Evolutionary conservation across 2,329 filamentous ascomycete genomes (phyloP).

Genomic region (Diaporthe aspalathi): DNA sequence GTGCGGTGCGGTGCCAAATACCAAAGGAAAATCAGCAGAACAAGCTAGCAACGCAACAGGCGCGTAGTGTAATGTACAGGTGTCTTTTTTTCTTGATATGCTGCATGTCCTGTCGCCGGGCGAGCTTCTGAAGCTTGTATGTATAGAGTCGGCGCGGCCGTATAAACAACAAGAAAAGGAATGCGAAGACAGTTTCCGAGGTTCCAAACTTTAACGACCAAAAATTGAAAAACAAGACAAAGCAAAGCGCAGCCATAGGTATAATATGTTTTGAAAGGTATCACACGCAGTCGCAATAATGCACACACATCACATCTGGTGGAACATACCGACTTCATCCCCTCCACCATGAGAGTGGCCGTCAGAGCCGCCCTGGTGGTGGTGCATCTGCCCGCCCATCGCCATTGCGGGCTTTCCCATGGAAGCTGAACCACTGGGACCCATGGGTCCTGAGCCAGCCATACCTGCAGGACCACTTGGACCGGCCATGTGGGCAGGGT

Average conservation of each 20-base stretch:
- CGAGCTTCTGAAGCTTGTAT: conserved; percentile 45
- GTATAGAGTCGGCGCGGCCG: conserved; percentile 40
- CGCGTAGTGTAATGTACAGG: conserved; percentile 67
- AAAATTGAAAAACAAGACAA: conserved; percentile 40
- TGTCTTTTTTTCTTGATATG: conserved; percentile 51
- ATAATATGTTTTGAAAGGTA: conserved; percentile 46
- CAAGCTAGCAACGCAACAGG: conserved; percentile 50
- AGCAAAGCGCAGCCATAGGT: conserved; percentile 46
- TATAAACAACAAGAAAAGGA: conserved; percentile 50
- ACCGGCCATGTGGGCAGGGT: conserved; percentile 64
- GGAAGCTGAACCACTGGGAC: conserved; percentile 61
- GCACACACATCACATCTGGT: conserved; percentile 80
- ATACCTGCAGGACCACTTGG: conserved; percentile 74
- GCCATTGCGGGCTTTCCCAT: conserved; percentile 75
- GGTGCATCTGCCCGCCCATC: conserved; percentile 78
- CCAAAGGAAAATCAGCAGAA: conserved; percentile 59
- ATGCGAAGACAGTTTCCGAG: conserved; percentile 37
- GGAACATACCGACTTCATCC: conserved; percentile 98
- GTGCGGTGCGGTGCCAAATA: conserved; percentile 52
- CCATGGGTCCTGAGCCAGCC: conserved; percentile 73
- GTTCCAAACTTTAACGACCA: conserved; percentile 46
- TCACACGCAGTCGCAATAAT: conserved; percentile 51
- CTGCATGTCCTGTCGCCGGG: conserved; percentile 54
- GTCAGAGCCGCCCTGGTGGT: conserved; percentile 78
- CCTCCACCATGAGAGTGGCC: conserved; percentile 73